Conservation (phyloP, 805 yeast species). For the Metschnikowia continentalis region DNA sequence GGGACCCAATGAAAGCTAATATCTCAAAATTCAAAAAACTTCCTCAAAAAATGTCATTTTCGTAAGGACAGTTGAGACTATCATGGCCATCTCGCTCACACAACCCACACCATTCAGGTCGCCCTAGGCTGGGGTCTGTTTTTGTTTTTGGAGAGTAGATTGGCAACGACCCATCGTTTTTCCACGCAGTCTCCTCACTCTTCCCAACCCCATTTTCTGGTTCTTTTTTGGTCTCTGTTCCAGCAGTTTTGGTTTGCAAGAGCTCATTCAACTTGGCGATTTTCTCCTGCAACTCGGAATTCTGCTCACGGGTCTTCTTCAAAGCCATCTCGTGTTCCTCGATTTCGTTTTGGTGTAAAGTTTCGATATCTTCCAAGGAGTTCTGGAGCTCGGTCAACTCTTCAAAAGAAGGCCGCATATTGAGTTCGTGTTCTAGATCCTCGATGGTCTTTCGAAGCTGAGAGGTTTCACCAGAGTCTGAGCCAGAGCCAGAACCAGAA, state of each 20-base stretch:
- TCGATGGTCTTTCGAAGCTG: conserved; percentile 17
- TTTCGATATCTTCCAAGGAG: conserved; percentile 40
- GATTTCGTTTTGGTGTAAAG: conserved; percentile 34
- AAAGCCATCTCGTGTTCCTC: conserved; percentile 23
- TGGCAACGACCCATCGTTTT: conserved; percentile 26
- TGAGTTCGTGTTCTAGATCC: conserved; percentile 29
- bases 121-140: conserved; percentile 69
- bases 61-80: conserved; percentile 84
- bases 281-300: conserved; percentile 20
- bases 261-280: conserved; percentile 1
- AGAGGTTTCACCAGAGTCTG: neutral
- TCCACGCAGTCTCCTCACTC: neutral
- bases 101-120: conserved; percentile 83
- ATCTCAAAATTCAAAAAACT: too few species aligned
- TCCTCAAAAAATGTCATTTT: conserved; percentile 48
- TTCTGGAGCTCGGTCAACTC: conserved; percentile 42
- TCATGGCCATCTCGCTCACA: conserved; percentile 91
- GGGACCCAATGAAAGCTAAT: too few species aligned
- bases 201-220: neutral
- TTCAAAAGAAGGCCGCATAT: conserved; percentile 37
- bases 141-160: conserved; percentile 46
- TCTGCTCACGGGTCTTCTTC: conserved; percentile 19
- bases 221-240: neutral
- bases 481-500: too few species aligned
- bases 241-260: neutral